Evolutionary conservation across 148 eudicot species (phyloP).

Genomic region (Limonium bicolor): DNA sequence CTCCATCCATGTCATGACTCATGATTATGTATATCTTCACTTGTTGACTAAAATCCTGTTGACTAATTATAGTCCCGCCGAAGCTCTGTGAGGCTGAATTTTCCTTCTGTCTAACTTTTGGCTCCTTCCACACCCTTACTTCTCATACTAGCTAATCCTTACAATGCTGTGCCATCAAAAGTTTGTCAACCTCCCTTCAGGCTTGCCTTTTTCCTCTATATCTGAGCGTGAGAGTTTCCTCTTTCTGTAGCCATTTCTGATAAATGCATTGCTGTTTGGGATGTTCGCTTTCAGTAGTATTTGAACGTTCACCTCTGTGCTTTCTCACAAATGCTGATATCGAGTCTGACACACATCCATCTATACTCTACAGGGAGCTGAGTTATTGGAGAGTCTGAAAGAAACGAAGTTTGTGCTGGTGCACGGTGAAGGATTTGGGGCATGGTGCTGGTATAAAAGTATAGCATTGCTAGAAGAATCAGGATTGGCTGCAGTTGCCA

Average conservation of each 20-base stretch:
- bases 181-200: neutral
- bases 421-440: conserved; percentile 99
- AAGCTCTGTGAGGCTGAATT: no score
- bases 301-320: no score
- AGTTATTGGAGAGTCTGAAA: conserved; percentile 52
- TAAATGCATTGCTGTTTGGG: neutral
- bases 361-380: conserved; percentile 33
- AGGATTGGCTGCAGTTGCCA: conserved; percentile 59
- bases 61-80: no score
- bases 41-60: no score
- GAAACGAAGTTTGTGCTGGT: conserved; percentile 54
- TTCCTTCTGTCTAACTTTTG: no score
- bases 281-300: neutral
- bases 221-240: neutral
- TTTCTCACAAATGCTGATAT: no score
- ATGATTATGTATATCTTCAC: no score
- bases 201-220: neutral
- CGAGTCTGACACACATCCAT: no score
- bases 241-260: neutral
- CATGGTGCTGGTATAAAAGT: conserved; percentile 99
- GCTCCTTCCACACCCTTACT: no score
- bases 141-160: no score
- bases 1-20: no score
- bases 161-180: no score
- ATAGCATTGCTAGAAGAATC: conserved; percentile 83